Conservation (phyloP, 2,329 filamentous ascomycete genomes). For the Sporothrix dimorphospora region DNA sequence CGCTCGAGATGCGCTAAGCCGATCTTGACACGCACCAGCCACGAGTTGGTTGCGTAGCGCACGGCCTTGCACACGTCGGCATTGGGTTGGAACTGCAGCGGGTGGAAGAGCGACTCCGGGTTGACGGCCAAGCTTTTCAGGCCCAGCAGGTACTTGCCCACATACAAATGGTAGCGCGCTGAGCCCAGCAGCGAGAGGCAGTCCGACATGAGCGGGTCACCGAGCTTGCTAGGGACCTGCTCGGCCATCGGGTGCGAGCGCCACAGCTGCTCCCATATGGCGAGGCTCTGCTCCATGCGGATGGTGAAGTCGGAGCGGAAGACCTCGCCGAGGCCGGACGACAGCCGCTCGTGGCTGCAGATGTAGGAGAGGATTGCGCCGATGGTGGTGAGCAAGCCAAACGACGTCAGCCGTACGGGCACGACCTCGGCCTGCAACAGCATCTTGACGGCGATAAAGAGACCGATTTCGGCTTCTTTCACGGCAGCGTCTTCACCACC, state of each 20-base stretch:
- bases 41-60: not conserved
- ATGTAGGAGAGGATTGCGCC: conserved; percentile 1
- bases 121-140: not conserved
- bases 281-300: not conserved
- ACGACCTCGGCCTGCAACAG: not conserved
- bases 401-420: not conserved
- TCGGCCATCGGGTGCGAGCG: not conserved
- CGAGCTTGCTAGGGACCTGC: not conserved
- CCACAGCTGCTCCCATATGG: conserved; percentile 6
- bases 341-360: not conserved
- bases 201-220: not conserved
- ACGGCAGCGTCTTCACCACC: not conserved
- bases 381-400: not conserved
- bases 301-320: not conserved
- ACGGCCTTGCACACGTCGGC: conserved; percentile 5
- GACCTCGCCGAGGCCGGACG: not conserved
- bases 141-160: not conserved
- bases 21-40: conserved; percentile 4
- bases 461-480: not conserved
- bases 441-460: conserved; percentile 1
- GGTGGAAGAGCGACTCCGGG: not conserved
- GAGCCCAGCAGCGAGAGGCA: not conserved
- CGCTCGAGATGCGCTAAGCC: not conserved
- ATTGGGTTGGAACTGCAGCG: not conserved
- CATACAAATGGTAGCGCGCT: not conserved